phyloP scores from a whole-genome alignment of 2,329 filamentous ascomycete species.

The Aureobasidium leucospermi region DNA sequence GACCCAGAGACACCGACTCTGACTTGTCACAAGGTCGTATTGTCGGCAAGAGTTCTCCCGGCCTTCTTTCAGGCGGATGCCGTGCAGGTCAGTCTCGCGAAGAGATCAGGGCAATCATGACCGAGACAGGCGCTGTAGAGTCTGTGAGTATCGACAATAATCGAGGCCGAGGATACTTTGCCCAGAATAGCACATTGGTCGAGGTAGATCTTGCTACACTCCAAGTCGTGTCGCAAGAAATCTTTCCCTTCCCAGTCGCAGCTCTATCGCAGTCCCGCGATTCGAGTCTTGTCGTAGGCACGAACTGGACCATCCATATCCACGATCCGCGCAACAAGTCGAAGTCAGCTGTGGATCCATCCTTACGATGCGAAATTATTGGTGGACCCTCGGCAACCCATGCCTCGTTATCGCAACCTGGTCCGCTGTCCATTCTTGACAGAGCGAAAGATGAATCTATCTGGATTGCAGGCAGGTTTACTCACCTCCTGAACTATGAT shows the following conservation, averaged over 20 bases:
- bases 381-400: slow-evolving; percentile 43
- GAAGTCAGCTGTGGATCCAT: slow-evolving; percentile 14
- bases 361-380: slow-evolving; percentile 22
- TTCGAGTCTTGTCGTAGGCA: slow-evolving; percentile 75
- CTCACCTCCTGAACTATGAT: slow-evolving; percentile 83
- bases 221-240: slow-evolving; percentile 58
- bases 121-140: slow-evolving; percentile 67
- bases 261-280: slow-evolving; percentile 65
- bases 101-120: slow-evolving; percentile 47
- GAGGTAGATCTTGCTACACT: slow-evolving; percentile 76
- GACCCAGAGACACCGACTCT: slow-evolving; percentile 5
- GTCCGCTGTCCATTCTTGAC: slow-evolving; percentile 76
- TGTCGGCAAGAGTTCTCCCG: slow-evolving; percentile 56
- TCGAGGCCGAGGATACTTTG: slow-evolving; percentile 66
- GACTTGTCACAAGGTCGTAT: slow-evolving; percentile 50
- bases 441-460: slow-evolving; percentile 62
- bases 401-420: slow-evolving; percentile 69
- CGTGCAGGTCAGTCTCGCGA: neutral
- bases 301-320: slow-evolving; percentile 71
- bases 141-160: slow-evolving; percentile 72
- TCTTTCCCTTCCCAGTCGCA: slow-evolving; percentile 76
- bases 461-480: slow-evolving; percentile 81
- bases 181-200: slow-evolving; percentile 66
- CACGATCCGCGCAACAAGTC: slow-evolving; percentile 60
- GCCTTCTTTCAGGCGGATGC: slow-evolving; percentile 55